phyloP scores from a whole-genome alignment of 129 eudicot genomes.

The sunflower (Helianthus annuus) region DNA sequence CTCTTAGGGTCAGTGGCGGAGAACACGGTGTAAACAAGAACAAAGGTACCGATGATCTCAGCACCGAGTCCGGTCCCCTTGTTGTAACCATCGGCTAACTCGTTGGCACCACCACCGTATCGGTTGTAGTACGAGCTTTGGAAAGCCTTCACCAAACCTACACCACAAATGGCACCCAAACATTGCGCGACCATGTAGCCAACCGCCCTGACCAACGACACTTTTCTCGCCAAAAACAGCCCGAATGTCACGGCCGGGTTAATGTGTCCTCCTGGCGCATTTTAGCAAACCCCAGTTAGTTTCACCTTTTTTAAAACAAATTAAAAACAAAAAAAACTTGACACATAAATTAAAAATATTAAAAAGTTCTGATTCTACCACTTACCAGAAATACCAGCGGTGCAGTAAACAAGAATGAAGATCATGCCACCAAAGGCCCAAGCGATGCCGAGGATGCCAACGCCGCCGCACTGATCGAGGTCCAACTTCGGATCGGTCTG shows the following conservation, averaged over 20 bases:
- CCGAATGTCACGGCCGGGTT: constrained; percentile 14
- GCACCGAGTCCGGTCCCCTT: constrained; percentile 14
- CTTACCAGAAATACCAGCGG: constrained; percentile 89
- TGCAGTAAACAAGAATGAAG: constrained; percentile 89
- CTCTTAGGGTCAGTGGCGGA: constrained; percentile 81
- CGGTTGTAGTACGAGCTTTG: constrained; percentile 18
- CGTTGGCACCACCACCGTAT: constrained; percentile 13
- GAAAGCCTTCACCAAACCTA: constrained; percentile 17
- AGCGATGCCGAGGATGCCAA: constrained; percentile 42
- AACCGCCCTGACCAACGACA: constrained; percentile 14
- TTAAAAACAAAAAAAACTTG: not conserved
- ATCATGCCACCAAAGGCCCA: constrained; percentile 96
- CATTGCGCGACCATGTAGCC: constrained; percentile 14
- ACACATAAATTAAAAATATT: too few species aligned
- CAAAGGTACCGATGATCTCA: constrained; percentile 17
- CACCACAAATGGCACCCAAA: constrained; percentile 23
- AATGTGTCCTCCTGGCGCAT: constrained; percentile 14
- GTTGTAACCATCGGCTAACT: constrained; percentile 21
- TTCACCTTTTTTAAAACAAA: not conserved
- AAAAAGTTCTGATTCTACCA: too few species aligned
- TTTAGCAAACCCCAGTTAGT: constrained; percentile 15
- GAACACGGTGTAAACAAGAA: constrained; percentile 30
- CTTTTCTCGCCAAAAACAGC: constrained; percentile 10
- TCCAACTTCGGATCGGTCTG: constrained; percentile 17
- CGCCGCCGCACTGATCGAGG: not conserved